phyloP scores from a whole-genome alignment of 2,329 filamentous ascomycete species.

The Nemania sp. region DNA sequence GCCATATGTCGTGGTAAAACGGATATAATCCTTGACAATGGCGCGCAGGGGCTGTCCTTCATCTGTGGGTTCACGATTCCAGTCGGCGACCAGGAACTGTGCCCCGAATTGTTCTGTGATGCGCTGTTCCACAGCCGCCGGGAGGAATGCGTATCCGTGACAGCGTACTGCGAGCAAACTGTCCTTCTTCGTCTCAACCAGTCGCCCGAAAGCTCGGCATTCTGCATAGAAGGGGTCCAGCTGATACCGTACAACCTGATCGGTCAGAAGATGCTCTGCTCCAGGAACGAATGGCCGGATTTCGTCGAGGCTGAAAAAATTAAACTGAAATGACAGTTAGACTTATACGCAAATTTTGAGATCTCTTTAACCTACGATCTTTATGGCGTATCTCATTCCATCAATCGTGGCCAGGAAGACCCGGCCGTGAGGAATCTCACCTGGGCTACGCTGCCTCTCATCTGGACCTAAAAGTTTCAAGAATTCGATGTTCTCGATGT shows the following conservation, averaged over 20 bases:
- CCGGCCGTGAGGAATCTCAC: not conserved
- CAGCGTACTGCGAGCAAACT: not conserved
- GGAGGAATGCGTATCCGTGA: slow-evolving; percentile 13
- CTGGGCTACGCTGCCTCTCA: not conserved
- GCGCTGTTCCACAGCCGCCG: slow-evolving; percentile 1
- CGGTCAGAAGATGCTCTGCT: not conserved
- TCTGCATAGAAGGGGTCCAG: slow-evolving; percentile 7
- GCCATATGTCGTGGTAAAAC: not conserved
- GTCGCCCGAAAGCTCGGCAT: not conserved
- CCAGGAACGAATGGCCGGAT: not conserved
- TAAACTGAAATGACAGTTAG: not conserved
- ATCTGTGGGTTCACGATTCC: not conserved
- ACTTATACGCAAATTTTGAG: not conserved
- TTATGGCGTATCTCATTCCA: not conserved
- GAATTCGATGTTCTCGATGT: not conserved
- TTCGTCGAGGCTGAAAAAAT: not conserved
- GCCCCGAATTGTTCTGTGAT: slow-evolving; percentile 1
- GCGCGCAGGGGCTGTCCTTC: not conserved
- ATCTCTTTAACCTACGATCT: not conserved
- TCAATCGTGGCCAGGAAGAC: not conserved
- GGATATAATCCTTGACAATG: slow-evolving; percentile 2
- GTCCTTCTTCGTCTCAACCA: not conserved
- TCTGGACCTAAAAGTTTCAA: not conserved
- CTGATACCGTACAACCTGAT: not conserved
- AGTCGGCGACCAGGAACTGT: not conserved